Base-by-base conservation (phyloP, 352 stramenopile species). In the Globisporangium yorkense region DNA sequence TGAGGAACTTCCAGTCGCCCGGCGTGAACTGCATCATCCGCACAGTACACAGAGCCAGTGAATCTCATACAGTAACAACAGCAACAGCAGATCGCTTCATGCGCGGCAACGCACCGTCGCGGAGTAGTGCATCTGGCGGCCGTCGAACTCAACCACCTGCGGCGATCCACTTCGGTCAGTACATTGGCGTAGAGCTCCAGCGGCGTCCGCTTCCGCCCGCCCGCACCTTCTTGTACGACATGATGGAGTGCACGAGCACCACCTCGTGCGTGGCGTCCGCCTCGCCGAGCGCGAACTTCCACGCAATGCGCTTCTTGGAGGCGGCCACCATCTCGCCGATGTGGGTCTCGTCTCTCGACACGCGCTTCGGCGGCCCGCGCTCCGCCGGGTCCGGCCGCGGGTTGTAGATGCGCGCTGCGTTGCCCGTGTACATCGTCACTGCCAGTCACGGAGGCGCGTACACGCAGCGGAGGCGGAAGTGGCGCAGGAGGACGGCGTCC, bases 261-360 rank as follows among this genome's bases (percentile, higher is more conserved):
- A 92, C 77, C 56, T 90, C 80, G 60, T 94, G 84, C 48, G 74
- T 68, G 48, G 66, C 74, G 51, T 94, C 84, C 1, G 70, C 71
- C 43, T 92, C 82, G 53, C 85, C 83, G 43, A 94, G 67, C 43
- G 83, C 85, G 54, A 94, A 94, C 44, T 79, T 83, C 84, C 84
- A 94, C 50, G 78, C 72, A 54, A 92, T 80, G 57, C 84, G 82
- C 66, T 89, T 89, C 74, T 94, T 92, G 44, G 84, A 91, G 24
- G 72, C 67, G n/a, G 84, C 78, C 20, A 94, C 73, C 54, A 79
- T 77, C 70, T 92, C 80, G 46, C 85, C 85, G 40, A 94, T 85
- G 62, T 92, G 76, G 51, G 78, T 80, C 57, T 92, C 80, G 27
- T 91, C 80, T 24, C 80, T 79, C 47, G 74, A 62, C 31, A 92